Base-by-base conservation (phyloP, 306 rosid genomes). In the Phaseolus lunatus region DNA sequence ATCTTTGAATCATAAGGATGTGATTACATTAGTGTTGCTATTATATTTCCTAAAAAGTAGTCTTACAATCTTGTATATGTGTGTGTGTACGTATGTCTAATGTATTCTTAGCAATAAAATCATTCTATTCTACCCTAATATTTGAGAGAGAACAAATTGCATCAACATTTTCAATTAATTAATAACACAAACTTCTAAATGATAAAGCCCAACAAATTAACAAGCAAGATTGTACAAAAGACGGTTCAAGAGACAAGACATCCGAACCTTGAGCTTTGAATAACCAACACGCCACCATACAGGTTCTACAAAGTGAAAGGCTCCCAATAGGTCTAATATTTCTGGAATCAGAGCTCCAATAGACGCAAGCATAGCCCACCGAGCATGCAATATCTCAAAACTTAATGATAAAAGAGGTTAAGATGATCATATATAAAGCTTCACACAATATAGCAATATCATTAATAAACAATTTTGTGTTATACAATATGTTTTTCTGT, bases 211-310 rank as follows among this genome's bases (percentile, higher is more conserved):
- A 48, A 75, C 31, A 35, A 68, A 61, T 29, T 29, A 70, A 57
- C 41, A 62, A 29, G 77, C 58, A 66, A 47, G 48, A 57, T 16
- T 10, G 41, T 26, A 47, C 20, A 72, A 27, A 78, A 53, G 75
- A 75, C 47, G 54, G 37, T 62, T 33, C 50, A 53, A 22, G 67
- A 37, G 74, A 44, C 31, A 13, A 18, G 43, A 62, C 19, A 56
- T 75, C 70, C 78, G 69, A 56, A 92, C 98, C 97, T 88, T 83
- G 82, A 94, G 95, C 80, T 94, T 94, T 45, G 98, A 89, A 87
- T 92, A 94, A 69, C 97, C 98, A 79, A 92, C 98, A 56, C 95
- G 90, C 98, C 98, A 90, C 98, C 98, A 94, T 31, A 94, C 89
- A 37, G 98, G 97, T 83, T 94, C 97, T 16, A 79, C 93, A 77